These are phyloP conservation scores for Centaurea solstitialis DNA, from an alignment of 129 eudicot species.

Conservation along the genomic window DNA sequence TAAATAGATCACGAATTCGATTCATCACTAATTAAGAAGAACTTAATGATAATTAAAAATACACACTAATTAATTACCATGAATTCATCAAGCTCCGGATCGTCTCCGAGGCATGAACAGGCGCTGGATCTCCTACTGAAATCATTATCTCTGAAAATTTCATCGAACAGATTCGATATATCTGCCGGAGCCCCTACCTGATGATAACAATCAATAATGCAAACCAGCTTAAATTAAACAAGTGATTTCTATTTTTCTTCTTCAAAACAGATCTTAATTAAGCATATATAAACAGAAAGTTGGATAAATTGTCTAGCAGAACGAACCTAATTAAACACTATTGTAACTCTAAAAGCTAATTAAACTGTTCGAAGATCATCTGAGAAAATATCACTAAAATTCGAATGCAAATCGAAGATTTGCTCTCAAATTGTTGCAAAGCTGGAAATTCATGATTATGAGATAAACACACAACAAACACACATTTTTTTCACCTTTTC, in stretches of 20 bases:
- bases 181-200: constrained; percentile 64
- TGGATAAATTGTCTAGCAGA: not conserved
- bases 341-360: not conserved
- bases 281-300: not conserved
- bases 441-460: not conserved
- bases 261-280: not conserved
- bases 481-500: constrained; percentile 14
- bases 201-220: constrained; percentile 10
- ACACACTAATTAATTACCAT: constrained; percentile 32
- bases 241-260: not conserved
- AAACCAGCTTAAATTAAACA: not conserved
- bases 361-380: not conserved
- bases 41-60: not conserved
- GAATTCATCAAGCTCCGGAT: constrained; percentile 70
- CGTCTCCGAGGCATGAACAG: constrained; percentile 42
- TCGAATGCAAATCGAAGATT: constrained; percentile 3
- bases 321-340: not conserved
- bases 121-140: constrained; percentile 22
- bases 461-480: not conserved
- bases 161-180: constrained; percentile 43
- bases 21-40: not conserved
- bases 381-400: not conserved
- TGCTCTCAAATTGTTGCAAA: not conserved
- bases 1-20: no score
- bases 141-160: constrained; percentile 40